Evolutionary conservation across 148 eudicot species (phyloP).

Genomic region (Suaeda aralocaspica): DNA sequence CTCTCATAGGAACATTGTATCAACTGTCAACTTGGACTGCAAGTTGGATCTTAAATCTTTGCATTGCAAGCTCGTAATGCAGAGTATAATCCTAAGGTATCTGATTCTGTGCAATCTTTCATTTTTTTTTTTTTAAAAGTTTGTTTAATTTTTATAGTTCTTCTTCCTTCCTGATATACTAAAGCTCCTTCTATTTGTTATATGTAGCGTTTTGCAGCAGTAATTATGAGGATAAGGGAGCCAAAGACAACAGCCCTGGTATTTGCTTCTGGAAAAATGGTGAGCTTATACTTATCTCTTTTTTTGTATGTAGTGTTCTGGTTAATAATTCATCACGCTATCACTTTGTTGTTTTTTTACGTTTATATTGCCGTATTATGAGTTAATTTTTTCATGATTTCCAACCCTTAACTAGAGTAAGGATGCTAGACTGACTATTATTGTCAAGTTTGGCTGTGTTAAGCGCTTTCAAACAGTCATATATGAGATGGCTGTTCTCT

Average conservation of each 20-base stretch:
- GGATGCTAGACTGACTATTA: no score
- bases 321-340: no score
- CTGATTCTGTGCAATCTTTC: no score
- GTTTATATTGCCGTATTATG: background rate
- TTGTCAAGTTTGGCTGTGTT: no score
- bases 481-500: background rate
- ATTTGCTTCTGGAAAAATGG: conserved; percentile 90
- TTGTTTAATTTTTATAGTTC: no score
- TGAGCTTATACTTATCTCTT: conserved; percentile 24
- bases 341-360: background rate
- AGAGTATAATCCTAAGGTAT: conserved; percentile 80
- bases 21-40: conserved; percentile 77
- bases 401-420: no score
- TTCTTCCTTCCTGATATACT: no score
- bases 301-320: background rate
- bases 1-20: conserved; percentile 44
- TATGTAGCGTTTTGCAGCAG: no score
- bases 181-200: conserved; percentile 65
- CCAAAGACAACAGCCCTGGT: conserved; percentile 83
- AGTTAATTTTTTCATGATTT: no score
- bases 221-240: conserved; percentile 80
- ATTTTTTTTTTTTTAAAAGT: no score
- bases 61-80: conserved; percentile 76
- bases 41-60: conserved; percentile 69
- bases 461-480: background rate